These are phyloP conservation scores for Hypoxylon sp. DNA, from an alignment of 2,329 filamentous ascomycete species.

Conservation along the genomic window DNA sequence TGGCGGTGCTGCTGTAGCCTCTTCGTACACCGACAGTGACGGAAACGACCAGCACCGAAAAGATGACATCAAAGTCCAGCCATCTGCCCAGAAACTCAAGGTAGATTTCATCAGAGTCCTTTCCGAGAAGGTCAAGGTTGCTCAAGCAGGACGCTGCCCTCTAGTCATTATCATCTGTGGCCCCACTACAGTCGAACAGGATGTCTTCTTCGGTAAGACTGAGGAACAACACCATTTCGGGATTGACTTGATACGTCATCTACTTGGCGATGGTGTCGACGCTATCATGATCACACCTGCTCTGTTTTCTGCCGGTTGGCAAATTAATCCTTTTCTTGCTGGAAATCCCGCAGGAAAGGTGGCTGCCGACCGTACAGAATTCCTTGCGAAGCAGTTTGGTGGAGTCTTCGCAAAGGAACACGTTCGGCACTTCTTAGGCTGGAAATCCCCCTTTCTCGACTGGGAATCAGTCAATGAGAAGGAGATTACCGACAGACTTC, in stretches of 20 bases:
- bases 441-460: slow-evolving; percentile 48
- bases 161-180: slow-evolving; percentile 52
- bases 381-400: slow-evolving; percentile 51
- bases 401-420: slow-evolving; percentile 47
- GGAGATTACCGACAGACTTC: slow-evolving; percentile 25
- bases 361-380: slow-evolving; percentile 35
- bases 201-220: slow-evolving; percentile 48
- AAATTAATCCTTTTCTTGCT: slow-evolving; percentile 50
- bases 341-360: slow-evolving; percentile 4
- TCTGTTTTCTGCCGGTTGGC: slow-evolving; percentile 54
- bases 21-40: neutral
- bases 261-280: slow-evolving; percentile 40
- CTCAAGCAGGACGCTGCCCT: slow-evolving; percentile 28
- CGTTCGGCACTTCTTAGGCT: slow-evolving; percentile 36
- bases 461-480: slow-evolving; percentile 18
- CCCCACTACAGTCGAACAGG: slow-evolving; percentile 50
- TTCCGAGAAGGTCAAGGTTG: slow-evolving; percentile 36
- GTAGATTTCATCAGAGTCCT: slow-evolving; percentile 44
- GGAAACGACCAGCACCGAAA: slow-evolving; percentile 24
- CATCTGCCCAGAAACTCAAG: slow-evolving; percentile 37
- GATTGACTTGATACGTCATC: slow-evolving; percentile 40
- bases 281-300: slow-evolving; percentile 49
- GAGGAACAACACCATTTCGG: slow-evolving; percentile 31
- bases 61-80: slow-evolving; percentile 47
- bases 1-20: slow-evolving; percentile 20